phyloP scores from a whole-genome alignment of 31 red algal species.

The Bonnemaisonia californica region DNA sequence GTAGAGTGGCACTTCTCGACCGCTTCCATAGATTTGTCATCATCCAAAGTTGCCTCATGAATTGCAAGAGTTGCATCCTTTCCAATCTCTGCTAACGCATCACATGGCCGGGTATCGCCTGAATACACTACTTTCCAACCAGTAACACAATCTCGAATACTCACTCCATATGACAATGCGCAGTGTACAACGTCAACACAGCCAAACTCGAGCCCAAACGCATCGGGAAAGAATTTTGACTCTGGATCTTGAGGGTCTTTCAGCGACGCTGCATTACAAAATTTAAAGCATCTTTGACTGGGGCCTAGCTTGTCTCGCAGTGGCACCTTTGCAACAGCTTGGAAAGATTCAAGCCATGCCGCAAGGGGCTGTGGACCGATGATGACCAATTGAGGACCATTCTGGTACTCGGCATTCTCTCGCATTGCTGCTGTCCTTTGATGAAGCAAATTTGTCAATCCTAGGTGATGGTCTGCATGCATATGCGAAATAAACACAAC shows the following conservation, averaged over 20 bases:
- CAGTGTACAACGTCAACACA: slow-evolving; percentile 88
- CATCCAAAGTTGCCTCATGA: slow-evolving; percentile 95
- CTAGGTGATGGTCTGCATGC: slow-evolving; percentile 98
- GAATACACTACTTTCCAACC: slow-evolving; percentile 91
- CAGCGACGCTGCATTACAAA: slow-evolving; percentile 61
- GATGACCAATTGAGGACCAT: slow-evolving; percentile 75
- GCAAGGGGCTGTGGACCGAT: slow-evolving; percentile 68
- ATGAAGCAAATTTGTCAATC: slow-evolving; percentile 66
- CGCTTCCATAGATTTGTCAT: slow-evolving; percentile 65
- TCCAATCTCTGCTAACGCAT: slow-evolving; percentile 66
- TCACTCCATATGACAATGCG: slow-evolving; percentile 77
- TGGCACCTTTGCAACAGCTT: slow-evolving; percentile 40
- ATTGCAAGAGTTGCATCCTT: slow-evolving; percentile 75
- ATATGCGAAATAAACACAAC: slow-evolving; percentile 94
- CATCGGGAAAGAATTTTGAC: slow-evolving; percentile 72
- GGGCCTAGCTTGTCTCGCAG: slow-evolving; percentile 13
- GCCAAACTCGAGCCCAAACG: slow-evolving; percentile 82
- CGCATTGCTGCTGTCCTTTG: slow-evolving; percentile 33
- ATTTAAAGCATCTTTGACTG: slow-evolving; percentile 40
- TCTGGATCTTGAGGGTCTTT: slow-evolving; percentile 67
- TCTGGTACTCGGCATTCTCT: slow-evolving; percentile 30
- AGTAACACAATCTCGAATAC: slow-evolving; percentile 55
- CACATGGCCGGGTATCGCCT: slow-evolving; percentile 87
- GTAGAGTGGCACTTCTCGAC: slow-evolving; percentile 81
- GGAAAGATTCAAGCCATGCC: slow-evolving; percentile 68